Conservation (phyloP, 371 early-diverging fungal genomes). For the Rhizopus delemar region DNA sequence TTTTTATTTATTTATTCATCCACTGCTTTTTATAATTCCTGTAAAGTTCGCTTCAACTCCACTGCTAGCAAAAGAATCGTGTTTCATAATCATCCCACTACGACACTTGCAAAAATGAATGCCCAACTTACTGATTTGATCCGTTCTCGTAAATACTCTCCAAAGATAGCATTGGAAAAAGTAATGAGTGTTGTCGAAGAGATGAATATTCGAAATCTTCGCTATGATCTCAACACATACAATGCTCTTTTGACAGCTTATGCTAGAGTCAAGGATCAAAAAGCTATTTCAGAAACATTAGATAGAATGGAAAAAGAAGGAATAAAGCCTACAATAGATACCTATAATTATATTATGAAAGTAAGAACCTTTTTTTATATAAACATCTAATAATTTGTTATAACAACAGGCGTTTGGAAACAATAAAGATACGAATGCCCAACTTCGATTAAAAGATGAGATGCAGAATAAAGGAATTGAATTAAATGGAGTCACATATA, state of each 20-base stretch:
- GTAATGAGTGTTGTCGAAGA: slow-evolving; percentile 29
- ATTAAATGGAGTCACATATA: slow-evolving; percentile 39
- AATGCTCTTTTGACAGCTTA: slow-evolving; percentile 52
- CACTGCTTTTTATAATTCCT: too few species aligned
- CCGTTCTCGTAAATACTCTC: slow-evolving; percentile 7
- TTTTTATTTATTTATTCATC: too few species aligned
- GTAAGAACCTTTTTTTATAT: slow-evolving; percentile 15
- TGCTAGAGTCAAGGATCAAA: slow-evolving; percentile 29
- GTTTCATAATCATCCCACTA: slow-evolving; percentile 27
- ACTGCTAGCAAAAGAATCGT: slow-evolving; percentile 14
- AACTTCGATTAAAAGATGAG: slow-evolving; percentile 27
- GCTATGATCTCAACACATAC: slow-evolving; percentile 52
- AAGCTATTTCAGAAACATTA: slow-evolving; percentile 16
- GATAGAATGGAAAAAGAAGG: slow-evolving; percentile 36
- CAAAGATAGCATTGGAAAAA: slow-evolving; percentile 19
- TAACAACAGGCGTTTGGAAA: slow-evolving; percentile 33
- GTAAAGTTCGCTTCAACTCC: background rate
- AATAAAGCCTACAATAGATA: slow-evolving; percentile 34
- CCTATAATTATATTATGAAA: slow-evolving; percentile 38
- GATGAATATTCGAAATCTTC: slow-evolving; percentile 35
- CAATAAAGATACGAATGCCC: slow-evolving; percentile 22
- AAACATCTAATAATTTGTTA: background rate
- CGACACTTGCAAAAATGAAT: slow-evolving; percentile 34
- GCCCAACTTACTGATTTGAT: slow-evolving; percentile 18
- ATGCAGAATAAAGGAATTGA: slow-evolving; percentile 41